phyloP scores from a whole-genome alignment of 371 early-diverging fungal species.

The Chytridiales sp. region DNA sequence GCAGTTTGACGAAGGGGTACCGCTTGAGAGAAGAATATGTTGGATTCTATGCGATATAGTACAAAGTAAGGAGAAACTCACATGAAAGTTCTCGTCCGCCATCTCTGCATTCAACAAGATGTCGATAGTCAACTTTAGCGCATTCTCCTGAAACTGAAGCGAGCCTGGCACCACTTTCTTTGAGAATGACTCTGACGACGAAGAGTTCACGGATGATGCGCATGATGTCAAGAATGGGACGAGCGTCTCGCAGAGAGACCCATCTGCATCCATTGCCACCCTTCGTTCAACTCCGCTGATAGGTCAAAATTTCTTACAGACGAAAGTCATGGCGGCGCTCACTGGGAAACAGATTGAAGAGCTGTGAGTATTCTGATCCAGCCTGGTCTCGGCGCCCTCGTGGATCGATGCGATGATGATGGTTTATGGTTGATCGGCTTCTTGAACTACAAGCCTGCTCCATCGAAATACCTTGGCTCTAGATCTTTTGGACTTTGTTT shows the following conservation, averaged over 20 bases:
- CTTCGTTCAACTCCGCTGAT: too few relatives aligned
- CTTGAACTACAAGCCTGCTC: not conserved
- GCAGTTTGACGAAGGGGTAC: slow-evolving; percentile 29
- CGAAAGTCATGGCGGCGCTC: slow-evolving; percentile 22
- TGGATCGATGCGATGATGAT: not conserved
- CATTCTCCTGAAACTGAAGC: too few relatives aligned
- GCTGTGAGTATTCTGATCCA: slow-evolving; percentile 26
- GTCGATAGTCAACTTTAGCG: slow-evolving; percentile 10
- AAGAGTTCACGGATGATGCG: too few relatives aligned
- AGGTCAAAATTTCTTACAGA: too few relatives aligned
- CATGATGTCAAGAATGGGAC: too few relatives aligned
- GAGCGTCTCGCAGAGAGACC: too few relatives aligned
- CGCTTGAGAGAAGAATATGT: not conserved
- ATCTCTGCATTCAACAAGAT: slow-evolving; percentile 25
- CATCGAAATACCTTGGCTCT: not conserved
- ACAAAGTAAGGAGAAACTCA: slow-evolving; percentile 9
- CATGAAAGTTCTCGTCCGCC: slow-evolving; percentile 43
- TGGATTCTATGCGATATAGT: not conserved
- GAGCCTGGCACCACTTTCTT: too few relatives aligned
- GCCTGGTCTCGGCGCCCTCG: not conserved
- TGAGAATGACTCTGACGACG: too few relatives aligned
- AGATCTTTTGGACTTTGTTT: not conserved
- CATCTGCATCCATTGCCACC: too few relatives aligned
- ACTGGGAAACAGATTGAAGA: slow-evolving; percentile 39
- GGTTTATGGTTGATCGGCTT: not conserved